Conservation (phyloP, 306 rosid species). For the Urtica urens region DNA sequence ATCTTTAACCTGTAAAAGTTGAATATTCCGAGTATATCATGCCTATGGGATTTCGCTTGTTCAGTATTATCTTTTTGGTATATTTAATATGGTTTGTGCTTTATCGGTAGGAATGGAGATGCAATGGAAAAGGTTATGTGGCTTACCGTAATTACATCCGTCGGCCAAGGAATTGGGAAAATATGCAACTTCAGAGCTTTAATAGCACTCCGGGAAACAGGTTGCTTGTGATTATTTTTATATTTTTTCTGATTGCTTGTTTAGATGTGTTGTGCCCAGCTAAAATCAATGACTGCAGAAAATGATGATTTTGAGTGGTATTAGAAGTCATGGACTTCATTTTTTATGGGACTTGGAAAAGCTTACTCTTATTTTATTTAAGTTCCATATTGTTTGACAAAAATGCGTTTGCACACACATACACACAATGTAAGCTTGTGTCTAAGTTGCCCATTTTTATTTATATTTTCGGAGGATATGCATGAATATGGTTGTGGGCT, state of each 20-base stretch:
- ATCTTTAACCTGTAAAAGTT: too few relatives aligned
- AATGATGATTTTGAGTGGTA: too few relatives aligned
- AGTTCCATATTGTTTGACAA: too few relatives aligned
- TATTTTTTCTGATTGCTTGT: too few relatives aligned
- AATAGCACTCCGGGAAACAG: constrained; percentile 96
- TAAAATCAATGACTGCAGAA: too few relatives aligned
- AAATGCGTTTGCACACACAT: too few relatives aligned
- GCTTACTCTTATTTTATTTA: neutral
- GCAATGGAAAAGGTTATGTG: constrained; percentile 87
- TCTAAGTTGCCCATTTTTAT: neutral
- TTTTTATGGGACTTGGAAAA: neutral
- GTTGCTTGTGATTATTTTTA: constrained; percentile 23
- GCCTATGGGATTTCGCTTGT: neutral
- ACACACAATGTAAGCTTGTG: neutral
- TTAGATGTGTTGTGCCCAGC: too few relatives aligned
- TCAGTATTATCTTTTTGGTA: neutral
- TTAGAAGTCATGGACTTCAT: neutral
- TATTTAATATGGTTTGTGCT: constrained; percentile 4
- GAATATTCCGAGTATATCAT: neutral
- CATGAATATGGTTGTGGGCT: too few relatives aligned
- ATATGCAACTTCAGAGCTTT: constrained; percentile 43
- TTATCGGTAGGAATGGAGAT: constrained; percentile 89
- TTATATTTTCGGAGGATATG: too few relatives aligned
- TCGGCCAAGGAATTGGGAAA: constrained; percentile 76
- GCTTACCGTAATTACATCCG: constrained; percentile 67